These are phyloP conservation scores for Zygosaccharomyces sapae DNA, from an alignment of 1,139 yeast species.

Conservation along the genomic window DNA sequence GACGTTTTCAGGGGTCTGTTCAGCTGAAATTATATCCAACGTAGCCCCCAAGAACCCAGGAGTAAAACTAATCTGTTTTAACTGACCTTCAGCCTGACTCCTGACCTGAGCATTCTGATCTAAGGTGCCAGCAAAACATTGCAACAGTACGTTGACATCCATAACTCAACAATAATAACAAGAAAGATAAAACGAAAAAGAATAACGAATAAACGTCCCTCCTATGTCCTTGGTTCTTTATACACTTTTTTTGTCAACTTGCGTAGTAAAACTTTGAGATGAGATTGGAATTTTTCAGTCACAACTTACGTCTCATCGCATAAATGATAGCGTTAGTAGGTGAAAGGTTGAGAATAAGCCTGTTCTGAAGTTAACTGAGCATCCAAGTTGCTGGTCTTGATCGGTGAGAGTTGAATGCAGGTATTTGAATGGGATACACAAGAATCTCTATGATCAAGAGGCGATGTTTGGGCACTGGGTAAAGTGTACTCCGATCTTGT, in stretches of 20 bases:
- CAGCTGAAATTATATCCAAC: conserved; percentile 63
- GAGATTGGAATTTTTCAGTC: conserved; percentile 6
- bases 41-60: conserved; percentile 83
- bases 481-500: conserved; percentile 10
- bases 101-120: conserved; percentile 62
- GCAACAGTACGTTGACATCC: conserved; percentile 65
- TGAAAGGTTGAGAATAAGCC: conserved; percentile 35
- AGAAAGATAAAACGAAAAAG: background rate
- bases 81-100: conserved; percentile 63
- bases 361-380: conserved; percentile 28
- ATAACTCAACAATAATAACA: conserved; percentile 36
- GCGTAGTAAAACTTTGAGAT: conserved; percentile 7
- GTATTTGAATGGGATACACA: conserved; percentile 12
- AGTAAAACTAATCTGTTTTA: conserved; percentile 50
- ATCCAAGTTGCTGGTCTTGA: conserved; percentile 19
- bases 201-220: background rate
- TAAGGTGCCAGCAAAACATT: conserved; percentile 79
- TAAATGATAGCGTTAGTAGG: conserved; percentile 5
- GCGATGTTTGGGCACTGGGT: conserved; percentile 12
- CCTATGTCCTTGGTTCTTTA: conserved; percentile 2
- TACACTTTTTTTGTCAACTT: conserved; percentile 7
- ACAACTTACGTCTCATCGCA: conserved; percentile 1
- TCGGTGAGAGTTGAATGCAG: conserved; percentile 26
- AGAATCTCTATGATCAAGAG: conserved; percentile 7
- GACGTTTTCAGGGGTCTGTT: conserved; percentile 51